These are phyloP conservation scores for Vanrija humicola DNA, from an alignment of 1,284 basidiomycete genomes.

Conservation along the genomic window DNA sequence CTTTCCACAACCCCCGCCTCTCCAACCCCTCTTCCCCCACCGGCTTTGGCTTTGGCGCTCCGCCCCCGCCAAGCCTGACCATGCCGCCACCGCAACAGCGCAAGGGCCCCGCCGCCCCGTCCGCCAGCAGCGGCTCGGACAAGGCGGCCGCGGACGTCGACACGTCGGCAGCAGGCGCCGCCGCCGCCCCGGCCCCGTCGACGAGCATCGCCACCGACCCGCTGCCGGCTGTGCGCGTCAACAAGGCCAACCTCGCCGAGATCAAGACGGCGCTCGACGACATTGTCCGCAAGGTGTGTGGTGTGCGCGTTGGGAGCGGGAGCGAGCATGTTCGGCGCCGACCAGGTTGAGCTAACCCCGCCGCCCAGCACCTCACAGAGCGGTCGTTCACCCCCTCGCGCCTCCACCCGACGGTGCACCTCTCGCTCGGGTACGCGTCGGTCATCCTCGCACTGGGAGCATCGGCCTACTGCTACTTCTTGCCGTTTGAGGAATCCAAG, in stretches of 20 bases:
- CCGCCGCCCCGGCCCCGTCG: not conserved
- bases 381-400: slow-evolving; percentile 80
- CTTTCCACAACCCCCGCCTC: not conserved
- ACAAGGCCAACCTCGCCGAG: slow-evolving; percentile 73
- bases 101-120: not conserved
- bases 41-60: no score
- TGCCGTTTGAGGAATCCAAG: slow-evolving; percentile 82
- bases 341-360: slow-evolving; percentile 2
- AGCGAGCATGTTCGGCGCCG: not conserved
- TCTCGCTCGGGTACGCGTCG: slow-evolving; percentile 75
- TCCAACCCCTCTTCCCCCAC: not conserved
- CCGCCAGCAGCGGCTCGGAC: not conserved
- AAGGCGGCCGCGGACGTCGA: not conserved
- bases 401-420: slow-evolving; percentile 76
- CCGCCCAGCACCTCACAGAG: slow-evolving; percentile 65
- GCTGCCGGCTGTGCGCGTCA: slow-evolving; percentile 62
- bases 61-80: no score
- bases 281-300: slow-evolving; percentile 75
- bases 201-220: slow-evolving; percentile 33
- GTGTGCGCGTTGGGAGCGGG: not conserved
- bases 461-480: slow-evolving; percentile 75
- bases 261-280: slow-evolving; percentile 89
- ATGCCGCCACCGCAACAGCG: not conserved
- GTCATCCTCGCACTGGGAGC: slow-evolving; percentile 73
- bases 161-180: not conserved